A percentile compares a stretch with the other conserved stretches of the same genome.
phyloP scores from a whole-genome alignment of 2,329 filamentous ascomycete species.

The Fonsecaea erecta region DNA sequence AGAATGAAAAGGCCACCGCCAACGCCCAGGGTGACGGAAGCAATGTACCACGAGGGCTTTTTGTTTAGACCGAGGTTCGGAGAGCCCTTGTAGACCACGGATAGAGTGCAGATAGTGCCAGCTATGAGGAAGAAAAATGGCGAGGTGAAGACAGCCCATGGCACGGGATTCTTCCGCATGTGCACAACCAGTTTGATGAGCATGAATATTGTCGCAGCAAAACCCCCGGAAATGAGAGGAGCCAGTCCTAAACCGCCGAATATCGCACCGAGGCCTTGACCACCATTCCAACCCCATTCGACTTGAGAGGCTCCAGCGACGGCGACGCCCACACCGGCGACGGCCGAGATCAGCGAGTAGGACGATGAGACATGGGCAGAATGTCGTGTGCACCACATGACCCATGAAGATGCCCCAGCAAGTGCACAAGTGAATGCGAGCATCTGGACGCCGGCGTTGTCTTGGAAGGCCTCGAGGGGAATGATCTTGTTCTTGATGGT shows the following conservation, averaged over 20 bases:
- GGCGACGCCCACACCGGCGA: conserved; percentile 72
- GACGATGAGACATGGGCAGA: conserved; percentile 75
- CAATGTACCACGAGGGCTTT: conserved; percentile 71
- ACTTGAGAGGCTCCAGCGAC: conserved; percentile 66
- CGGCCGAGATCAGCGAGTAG: conserved; percentile 71
- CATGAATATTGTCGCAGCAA: conserved; percentile 71
- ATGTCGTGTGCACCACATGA: conserved; percentile 79
- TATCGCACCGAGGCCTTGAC: conserved; percentile 72
- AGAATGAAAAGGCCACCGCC: conserved; percentile 65
- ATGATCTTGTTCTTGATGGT: conserved; percentile 83
- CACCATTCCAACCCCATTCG: conserved; percentile 71
- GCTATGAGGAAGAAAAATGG: conserved; percentile 80
- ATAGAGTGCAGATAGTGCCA: conserved; percentile 71
- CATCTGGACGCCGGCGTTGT: conserved; percentile 69
- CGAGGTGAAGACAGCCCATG: conserved; percentile 73
- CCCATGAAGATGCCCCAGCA: conserved; percentile 70
- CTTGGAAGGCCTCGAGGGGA: conserved; percentile 61
- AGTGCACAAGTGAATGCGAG: conserved; percentile 69
- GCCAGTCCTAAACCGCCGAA: conserved; percentile 74
- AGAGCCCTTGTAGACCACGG: conserved; percentile 80
- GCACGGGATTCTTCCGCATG: conserved; percentile 70
- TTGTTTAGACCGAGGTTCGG: conserved; percentile 68
- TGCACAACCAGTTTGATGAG: conserved; percentile 74
- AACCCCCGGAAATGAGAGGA: conserved; percentile 67
- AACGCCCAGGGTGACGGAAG: conserved; percentile 66